Evolutionary conservation across 2,329 filamentous ascomycete genomes (phyloP), one percentile per base, ranked within the genome.

Genomic region (Botrytis paeoniae): DNA sequence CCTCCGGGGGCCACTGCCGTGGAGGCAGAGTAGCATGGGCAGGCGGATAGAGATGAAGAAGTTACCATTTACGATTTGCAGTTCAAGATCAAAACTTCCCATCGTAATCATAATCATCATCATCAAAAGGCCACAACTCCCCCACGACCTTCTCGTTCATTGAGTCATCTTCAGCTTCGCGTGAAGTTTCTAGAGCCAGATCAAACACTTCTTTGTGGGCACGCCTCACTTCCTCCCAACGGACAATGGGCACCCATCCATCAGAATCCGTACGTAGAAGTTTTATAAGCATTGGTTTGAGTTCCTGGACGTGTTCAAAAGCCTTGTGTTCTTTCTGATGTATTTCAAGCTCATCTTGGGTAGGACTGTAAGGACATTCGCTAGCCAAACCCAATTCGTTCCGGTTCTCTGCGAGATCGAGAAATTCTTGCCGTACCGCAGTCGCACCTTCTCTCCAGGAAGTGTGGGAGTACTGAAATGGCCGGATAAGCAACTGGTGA

Each of bases 391-490:
- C 22, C 35, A 61, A 5, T 3, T 18, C 5, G 1, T 61, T 18
- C 59, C 59, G 39, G 7, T 39, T 61, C 12, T 39, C 22, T 25
- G 22, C 35, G 35, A 61, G 59, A 61, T 61, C 35, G 1, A 39
- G 59, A 39, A 61, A 61, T 37, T 61, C 59, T 4, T 61, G 59
- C 18, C 79, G 80, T 43, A 84, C 79, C 25, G 81, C 81, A 69
- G 82, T 79, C 29, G 80, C 80, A 12, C 83, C 80, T 75, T 84
- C 81, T 73, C 81, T 82, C 82, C 82, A 85, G 10, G 82, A 83
- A 70, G 80, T 80, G 73, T 82, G 79, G 75, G 80, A 82, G 76
- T 83, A 85, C 43, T 77, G 79, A 74, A 84, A 83, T 45, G 81
- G 82, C 45, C 81, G 78, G 69, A 84, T 78, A 9, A 83, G 77